phyloP scores from a whole-genome alignment of 2,329 filamentous ascomycete genomes.

The Teratosphaeria nubilosa region DNA sequence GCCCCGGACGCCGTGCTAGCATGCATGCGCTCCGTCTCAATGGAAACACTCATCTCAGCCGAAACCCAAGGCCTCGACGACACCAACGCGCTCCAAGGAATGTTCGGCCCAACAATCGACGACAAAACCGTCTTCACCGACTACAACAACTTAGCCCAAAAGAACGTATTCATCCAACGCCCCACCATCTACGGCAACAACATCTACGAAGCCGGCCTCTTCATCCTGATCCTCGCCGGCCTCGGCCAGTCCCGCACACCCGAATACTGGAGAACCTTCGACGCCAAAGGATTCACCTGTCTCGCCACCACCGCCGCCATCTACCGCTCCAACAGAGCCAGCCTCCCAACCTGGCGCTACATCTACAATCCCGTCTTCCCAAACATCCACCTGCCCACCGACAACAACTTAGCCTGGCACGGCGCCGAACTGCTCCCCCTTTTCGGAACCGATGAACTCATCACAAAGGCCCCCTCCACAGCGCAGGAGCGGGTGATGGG shows the following conservation, averaged over 20 bases:
- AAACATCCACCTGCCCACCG: background rate
- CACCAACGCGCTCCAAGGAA: background rate
- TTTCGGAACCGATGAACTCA: background rate
- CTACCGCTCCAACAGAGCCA: background rate
- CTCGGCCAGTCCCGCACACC: background rate
- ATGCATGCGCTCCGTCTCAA: constrained; percentile 8
- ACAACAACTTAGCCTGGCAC: background rate
- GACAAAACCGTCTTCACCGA: constrained; percentile 13
- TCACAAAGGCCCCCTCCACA: background rate
- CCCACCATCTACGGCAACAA: constrained; percentile 37
- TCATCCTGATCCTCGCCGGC: constrained; percentile 33
- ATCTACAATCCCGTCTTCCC: background rate
- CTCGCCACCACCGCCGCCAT: background rate
- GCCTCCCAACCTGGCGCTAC: constrained; percentile 1
- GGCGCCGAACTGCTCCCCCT: background rate
- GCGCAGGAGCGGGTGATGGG: background rate
- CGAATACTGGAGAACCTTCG: background rate
- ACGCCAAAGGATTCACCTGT: constrained; percentile 7
- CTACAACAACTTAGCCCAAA: constrained; percentile 4
- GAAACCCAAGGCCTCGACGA: background rate
- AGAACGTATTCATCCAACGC: constrained; percentile 26
- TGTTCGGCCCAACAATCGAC: constrained; percentile 14
- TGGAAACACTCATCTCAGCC: background rate
- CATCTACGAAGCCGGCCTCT: constrained; percentile 36
- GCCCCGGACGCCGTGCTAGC: background rate